These are phyloP conservation scores for Trichoderma erinaceum DNA, from an alignment of 495 filamentous ascomycete genomes.

Conservation along the genomic window DNA sequence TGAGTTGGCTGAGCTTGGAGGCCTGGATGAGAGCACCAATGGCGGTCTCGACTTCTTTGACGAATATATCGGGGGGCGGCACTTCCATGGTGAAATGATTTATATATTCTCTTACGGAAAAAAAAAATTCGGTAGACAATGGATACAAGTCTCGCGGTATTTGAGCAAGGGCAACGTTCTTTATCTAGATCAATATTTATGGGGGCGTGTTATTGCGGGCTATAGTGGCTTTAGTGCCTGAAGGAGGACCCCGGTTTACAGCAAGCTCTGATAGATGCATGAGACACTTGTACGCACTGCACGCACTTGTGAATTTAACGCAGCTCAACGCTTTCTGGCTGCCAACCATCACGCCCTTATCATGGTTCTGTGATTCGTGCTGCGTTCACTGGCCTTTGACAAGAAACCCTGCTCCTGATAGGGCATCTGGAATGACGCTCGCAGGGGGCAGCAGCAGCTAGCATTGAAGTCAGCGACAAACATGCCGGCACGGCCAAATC, in stretches of 20 bases:
- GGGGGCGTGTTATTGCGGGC: neutral
- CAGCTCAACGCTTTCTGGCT: no score
- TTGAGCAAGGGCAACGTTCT: neutral
- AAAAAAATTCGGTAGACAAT: no score
- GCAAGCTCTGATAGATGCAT: slow-evolving; percentile 9
- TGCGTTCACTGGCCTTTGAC: neutral
- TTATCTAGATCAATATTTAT: no score
- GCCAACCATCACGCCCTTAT: neutral
- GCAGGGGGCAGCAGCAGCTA: neutral
- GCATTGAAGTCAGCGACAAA: neutral
- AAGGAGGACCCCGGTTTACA: neutral
- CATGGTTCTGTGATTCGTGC: neutral
- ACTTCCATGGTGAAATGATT: no score
- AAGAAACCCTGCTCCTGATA: neutral
- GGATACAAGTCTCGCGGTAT: neutral
- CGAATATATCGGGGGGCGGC: neutral
- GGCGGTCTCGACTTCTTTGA: slow-evolving; percentile 25
- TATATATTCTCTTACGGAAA: no score
- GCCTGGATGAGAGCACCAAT: slow-evolving; percentile 30
- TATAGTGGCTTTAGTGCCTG: neutral
- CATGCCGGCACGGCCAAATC: neutral
- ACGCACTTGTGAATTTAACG: neutral
- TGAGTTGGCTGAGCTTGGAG: slow-evolving; percentile 32
- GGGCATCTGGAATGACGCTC: neutral
- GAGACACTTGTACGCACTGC: no score